Percentiles rank a stretch among this genome's conserved stretches.
phyloP scores from a whole-genome alignment of 2,329 filamentous ascomycete species.

The Emydomyces testavorans region DNA sequence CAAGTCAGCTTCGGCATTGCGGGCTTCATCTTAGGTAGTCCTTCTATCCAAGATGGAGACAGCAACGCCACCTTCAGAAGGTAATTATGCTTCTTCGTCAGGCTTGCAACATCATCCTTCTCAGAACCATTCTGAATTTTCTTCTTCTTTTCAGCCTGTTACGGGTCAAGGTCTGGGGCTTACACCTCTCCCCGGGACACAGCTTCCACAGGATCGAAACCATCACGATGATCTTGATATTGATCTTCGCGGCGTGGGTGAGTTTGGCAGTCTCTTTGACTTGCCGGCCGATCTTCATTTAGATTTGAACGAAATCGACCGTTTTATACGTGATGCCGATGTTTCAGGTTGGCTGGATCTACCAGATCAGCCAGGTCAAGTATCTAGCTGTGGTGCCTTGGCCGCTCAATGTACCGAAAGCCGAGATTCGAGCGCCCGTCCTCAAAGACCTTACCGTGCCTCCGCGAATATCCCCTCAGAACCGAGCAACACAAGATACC shows the following conservation, averaged over 20 bases:
- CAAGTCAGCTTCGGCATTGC: conserved; percentile 12
- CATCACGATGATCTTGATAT: neutral
- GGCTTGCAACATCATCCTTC: conserved; percentile 10
- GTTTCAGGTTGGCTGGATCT: neutral
- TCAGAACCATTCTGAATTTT: conserved; percentile 11
- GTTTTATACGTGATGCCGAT: neutral
- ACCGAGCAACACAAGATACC: neutral
- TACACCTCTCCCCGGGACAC: conserved; percentile 33
- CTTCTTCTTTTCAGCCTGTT: conserved; percentile 21
- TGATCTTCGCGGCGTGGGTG: conserved; percentile 2
- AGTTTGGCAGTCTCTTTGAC: neutral
- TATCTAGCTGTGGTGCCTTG: neutral
- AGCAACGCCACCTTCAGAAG: conserved; percentile 21
- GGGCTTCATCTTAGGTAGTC: conserved; percentile 12
- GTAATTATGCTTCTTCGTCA: conserved; percentile 30
- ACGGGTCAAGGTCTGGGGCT: conserved; percentile 31
- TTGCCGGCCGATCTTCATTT: neutral
- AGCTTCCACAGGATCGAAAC: conserved; percentile 19
- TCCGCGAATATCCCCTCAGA: neutral
- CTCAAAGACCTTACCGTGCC: neutral
- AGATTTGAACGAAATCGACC: conserved; percentile 4
- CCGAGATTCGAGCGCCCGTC: neutral
- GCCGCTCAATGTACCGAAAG: neutral
- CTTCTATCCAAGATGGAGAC: conserved; percentile 17
- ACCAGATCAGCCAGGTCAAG: neutral